phyloP scores from a whole-genome alignment of 2,329 filamentous ascomycete genomes.

The Neophaeococcomyces mojaviensis region DNA sequence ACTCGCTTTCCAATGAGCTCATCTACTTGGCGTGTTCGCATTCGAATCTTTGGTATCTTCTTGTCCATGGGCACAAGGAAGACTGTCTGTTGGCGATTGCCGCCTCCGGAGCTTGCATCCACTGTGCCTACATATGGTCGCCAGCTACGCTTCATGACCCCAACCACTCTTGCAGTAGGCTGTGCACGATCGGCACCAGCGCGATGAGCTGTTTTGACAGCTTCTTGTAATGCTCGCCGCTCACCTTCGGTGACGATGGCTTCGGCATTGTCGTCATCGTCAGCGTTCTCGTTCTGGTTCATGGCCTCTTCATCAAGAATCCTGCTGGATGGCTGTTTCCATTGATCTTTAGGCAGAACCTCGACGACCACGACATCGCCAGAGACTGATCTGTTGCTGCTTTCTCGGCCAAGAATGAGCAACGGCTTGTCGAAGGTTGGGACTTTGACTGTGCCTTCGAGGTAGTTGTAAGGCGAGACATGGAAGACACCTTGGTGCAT shows the following conservation, averaged over 20 bases:
- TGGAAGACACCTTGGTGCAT: constrained; percentile 94
- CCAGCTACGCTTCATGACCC: constrained; percentile 93
- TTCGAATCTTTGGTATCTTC: constrained; percentile 88
- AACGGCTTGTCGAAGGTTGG: constrained; percentile 84
- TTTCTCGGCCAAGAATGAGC: constrained; percentile 82
- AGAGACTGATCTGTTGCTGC: constrained; percentile 88
- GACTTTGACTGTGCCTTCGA: constrained; percentile 87
- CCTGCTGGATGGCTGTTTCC: constrained; percentile 92
- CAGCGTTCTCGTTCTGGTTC: constrained; percentile 88
- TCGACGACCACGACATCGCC: constrained; percentile 92
- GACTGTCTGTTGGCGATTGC: constrained; percentile 80
- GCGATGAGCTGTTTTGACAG: constrained; percentile 77
- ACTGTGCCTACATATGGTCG: constrained; percentile 95
- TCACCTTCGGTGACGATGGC: constrained; percentile 85
- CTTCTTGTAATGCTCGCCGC: constrained; percentile 77
- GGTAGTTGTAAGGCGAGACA: constrained; percentile 94
- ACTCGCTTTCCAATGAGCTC: constrained; percentile 88
- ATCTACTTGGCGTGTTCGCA: constrained; percentile 81
- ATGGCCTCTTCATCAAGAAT: constrained; percentile 90
- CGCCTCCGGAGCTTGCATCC: constrained; percentile 76
- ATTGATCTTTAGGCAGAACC: constrained; percentile 85
- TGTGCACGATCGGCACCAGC: constrained; percentile 70
- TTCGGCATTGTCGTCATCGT: constrained; percentile 65
- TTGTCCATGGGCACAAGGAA: constrained; percentile 98
- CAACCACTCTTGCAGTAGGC: constrained; percentile 86